These are phyloP conservation scores for Ilyonectria robusta DNA, from an alignment of 2,329 filamentous ascomycete species.

Conservation along the genomic window DNA sequence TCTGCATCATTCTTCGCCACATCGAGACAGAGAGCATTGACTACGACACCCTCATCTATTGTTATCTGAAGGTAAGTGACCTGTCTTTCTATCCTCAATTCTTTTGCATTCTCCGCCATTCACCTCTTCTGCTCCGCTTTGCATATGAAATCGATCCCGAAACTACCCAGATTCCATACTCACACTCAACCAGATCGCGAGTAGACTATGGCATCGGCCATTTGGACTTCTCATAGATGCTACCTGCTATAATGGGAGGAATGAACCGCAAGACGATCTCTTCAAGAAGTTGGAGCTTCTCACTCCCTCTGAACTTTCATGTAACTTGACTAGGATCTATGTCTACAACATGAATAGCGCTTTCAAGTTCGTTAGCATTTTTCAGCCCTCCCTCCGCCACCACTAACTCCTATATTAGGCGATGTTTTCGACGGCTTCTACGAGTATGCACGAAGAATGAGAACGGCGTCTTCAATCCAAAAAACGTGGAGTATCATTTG, in stretches of 20 bases:
- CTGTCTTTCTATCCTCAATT: neutral
- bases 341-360: constrained; percentile 83
- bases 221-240: constrained; percentile 79
- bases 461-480: constrained; percentile 72
- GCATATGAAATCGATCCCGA: neutral
- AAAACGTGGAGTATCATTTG: constrained; percentile 76
- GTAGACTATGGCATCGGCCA: constrained; percentile 77
- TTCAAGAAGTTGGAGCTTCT: constrained; percentile 75
- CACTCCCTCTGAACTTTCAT: constrained; percentile 72
- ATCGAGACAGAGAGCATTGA: constrained; percentile 77
- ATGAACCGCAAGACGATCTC: constrained; percentile 75
- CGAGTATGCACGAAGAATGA: constrained; percentile 74
- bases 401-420: constrained; percentile 51
- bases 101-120: neutral
- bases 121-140: neutral
- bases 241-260: constrained; percentile 78
- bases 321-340: constrained; percentile 73
- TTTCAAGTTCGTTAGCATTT: constrained; percentile 64
- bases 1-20: constrained; percentile 77
- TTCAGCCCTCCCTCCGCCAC: neutral
- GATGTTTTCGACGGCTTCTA: constrained; percentile 76
- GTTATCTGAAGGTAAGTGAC: constrained; percentile 72
- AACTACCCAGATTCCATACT: neutral
- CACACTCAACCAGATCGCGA: constrained; percentile 68
- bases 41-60: constrained; percentile 76